Base-by-base conservation (phyloP, 176 grass and related monocot species). In the Cocos nucifera region DNA sequence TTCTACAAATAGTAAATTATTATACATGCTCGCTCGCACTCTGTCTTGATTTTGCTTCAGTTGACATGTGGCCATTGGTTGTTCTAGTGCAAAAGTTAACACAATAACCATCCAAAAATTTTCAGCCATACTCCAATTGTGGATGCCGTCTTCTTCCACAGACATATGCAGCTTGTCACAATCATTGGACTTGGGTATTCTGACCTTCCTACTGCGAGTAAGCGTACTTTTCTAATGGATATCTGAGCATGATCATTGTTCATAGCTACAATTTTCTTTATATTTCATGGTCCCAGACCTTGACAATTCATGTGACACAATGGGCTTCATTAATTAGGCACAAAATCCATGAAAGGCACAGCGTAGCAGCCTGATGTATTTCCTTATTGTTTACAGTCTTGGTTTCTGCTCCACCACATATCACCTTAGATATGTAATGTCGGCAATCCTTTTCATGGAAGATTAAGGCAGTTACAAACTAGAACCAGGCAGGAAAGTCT, bases 401-500 rank as follows among this genome's bases (percentile, higher is more conserved):
- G 64, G 57, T 49, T 74, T 19, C 61, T 75, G 76, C 71, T 64
- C 77, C 77, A 26, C 17, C 59, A 62, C 56, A 66, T 82, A 89
- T 28, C 26, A 51, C 39, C 86, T 76, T 58, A 55, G 86, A 74
- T 67, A 89, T 53, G 79, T 67, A 77, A 58, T 66, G 77, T 72
- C 69, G 53, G 16, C 74, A 79, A 65, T 25, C 67, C 63, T 79
- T 51, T 80, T 28, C 54, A 39, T 77, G 53, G 54, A 89, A 95
- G 53, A 95, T 73, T 74, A 95, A 78, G 62, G 82, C 57, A 64
- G 50, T 74, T 71, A 86, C 77, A 74, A 89, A 95, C 70, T 15
- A 71, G 64, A 86, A 89, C 90, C 83, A 95, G 76, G 27, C 67
- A 66, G 86, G 86, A 32, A 87, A 95, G 80, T 74, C 83, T 17